phyloP scores from a whole-genome alignment of 73 alveolate genomes.

The Paramecium octaurelia region DNA sequence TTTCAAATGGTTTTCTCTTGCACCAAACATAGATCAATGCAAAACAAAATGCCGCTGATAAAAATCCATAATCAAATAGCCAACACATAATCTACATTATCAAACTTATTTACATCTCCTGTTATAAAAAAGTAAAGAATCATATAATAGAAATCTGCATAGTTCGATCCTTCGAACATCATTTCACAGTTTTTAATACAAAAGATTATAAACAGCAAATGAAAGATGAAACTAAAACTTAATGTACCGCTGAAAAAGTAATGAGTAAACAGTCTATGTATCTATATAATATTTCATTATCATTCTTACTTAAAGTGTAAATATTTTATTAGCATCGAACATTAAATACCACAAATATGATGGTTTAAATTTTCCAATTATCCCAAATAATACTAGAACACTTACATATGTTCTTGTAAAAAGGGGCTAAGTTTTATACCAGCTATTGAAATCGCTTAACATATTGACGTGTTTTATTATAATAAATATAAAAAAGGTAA shows the following conservation, averaged over 20 bases:
- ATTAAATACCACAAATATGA: neutral
- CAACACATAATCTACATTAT: neutral
- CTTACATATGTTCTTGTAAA: slow-evolving; percentile 54
- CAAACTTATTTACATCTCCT: neutral
- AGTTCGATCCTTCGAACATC: slow-evolving; percentile 5
- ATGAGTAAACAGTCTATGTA: slow-evolving; percentile 29
- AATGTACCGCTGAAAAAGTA: slow-evolving; percentile 25
- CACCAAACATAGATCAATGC: slow-evolving; percentile 59
- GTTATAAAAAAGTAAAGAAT: neutral
- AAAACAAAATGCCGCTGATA: slow-evolving; percentile 5
- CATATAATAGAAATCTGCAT: slow-evolving; percentile 35
- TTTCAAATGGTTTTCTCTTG: slow-evolving; percentile 59
- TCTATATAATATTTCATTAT: neutral
- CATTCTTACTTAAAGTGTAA: neutral
- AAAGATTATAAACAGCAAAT: neutral
- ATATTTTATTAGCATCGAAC: neutral
- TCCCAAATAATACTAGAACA: neutral
- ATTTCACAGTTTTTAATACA: neutral
- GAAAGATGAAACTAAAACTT: neutral
- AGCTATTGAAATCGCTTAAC: slow-evolving; percentile 28
- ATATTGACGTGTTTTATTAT: slow-evolving; percentile 3
- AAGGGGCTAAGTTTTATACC: slow-evolving; percentile 22
- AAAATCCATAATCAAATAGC: neutral
- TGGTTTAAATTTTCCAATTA: slow-evolving; percentile 3
- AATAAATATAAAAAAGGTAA: neutral